phyloP scores from a whole-genome alignment of 75 land plant species.

The Larix kaempferi region DNA sequence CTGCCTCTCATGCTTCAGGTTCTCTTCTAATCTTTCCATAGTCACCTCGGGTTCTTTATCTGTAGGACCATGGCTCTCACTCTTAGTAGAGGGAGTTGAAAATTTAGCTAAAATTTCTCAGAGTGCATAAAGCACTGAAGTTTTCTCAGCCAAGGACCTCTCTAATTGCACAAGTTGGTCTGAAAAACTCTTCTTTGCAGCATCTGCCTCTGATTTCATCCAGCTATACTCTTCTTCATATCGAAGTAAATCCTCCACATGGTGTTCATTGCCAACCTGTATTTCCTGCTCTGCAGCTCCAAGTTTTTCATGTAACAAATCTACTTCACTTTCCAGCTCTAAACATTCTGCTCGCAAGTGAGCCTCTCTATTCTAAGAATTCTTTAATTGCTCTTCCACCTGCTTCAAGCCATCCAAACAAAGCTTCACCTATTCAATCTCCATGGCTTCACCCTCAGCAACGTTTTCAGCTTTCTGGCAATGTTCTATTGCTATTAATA shows the following conservation, averaged over 20 bases:
- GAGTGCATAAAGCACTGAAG: background rate
- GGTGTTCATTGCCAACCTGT: constrained; percentile 16
- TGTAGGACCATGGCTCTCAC: background rate
- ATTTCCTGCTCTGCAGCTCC: constrained; percentile 14
- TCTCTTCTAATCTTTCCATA: constrained; percentile 4
- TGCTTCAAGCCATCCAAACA: background rate
- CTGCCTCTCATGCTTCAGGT: constrained; percentile 6
- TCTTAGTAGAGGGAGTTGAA: background rate
- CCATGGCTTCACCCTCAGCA: too few species aligned
- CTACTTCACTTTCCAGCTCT: constrained; percentile 12
- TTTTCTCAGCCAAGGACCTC: constrained; percentile 5
- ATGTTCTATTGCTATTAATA: too few species aligned
- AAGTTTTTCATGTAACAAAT: constrained; percentile 14
- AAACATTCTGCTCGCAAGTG: constrained; percentile 5
- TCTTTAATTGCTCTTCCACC: constrained; percentile 4
- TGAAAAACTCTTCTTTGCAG: constrained; percentile 6
- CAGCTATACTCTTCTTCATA: constrained; percentile 21
- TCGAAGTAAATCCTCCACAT: constrained; percentile 11
- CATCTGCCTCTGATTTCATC: constrained; percentile 11
- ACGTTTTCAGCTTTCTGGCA: too few species aligned
- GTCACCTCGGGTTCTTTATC: background rate
- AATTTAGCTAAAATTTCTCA: background rate
- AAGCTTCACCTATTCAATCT: too few species aligned
- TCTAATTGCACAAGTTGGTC: constrained; percentile 6
- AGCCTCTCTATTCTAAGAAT: constrained; percentile 11